Conservation (phyloP, 1,284 basidiomycete genomes). For the Melampsora larici-populina region DNA sequence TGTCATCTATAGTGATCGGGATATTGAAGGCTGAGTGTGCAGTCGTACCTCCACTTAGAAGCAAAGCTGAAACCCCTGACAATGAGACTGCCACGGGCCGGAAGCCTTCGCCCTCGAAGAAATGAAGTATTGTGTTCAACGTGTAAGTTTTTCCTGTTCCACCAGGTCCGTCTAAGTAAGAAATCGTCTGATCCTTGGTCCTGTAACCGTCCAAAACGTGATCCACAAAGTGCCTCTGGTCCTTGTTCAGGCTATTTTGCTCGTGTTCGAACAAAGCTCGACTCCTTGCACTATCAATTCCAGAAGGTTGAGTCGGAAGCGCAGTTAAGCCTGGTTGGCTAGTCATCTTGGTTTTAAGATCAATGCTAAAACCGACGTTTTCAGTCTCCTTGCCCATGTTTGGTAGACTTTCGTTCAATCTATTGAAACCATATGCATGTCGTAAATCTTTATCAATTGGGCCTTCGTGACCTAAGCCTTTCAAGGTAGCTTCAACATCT, state of each 20-base stretch:
- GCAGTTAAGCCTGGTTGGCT: conserved; percentile 49
- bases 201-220: no score
- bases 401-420: conserved; percentile 46
- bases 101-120: not conserved
- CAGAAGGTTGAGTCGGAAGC: conserved; percentile 57
- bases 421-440: conserved; percentile 50
- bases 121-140: not conserved
- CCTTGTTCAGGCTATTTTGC: no score
- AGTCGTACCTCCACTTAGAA: not conserved
- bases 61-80: not conserved
- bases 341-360: conserved; percentile 54
- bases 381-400: conserved; percentile 22
- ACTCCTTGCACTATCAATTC: no score
- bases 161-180: no score
- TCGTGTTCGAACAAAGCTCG: no score
- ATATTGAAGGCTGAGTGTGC: conserved; percentile 4
- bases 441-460: conserved; percentile 57
- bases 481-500: not conserved
- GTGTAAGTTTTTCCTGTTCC: no score
- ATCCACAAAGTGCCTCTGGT: no score
- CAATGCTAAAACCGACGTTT: conserved; percentile 56
- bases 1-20: not conserved
- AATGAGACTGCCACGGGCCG: not conserved
- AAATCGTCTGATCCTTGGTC: no score
- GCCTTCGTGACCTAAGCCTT: conserved; percentile 53